phyloP scores from a whole-genome alignment of 1,284 basidiomycete genomes.

The Irpex sp. region DNA sequence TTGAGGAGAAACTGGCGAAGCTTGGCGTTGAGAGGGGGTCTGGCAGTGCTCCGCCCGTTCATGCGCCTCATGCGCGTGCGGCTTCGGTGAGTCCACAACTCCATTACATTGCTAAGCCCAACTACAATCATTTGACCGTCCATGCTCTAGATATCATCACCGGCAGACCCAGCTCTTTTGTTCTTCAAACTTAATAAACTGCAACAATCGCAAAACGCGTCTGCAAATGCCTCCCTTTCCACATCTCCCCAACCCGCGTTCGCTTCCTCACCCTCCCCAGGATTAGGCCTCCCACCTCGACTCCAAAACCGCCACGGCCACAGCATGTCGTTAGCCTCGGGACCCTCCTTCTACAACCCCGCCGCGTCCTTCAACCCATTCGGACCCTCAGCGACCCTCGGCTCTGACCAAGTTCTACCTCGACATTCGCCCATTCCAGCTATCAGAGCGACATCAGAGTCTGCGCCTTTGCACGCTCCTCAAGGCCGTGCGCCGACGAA shows the following conservation, averaged over 20 bases:
- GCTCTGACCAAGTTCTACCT: constrained; percentile 42
- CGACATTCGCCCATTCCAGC: constrained; percentile 18
- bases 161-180: constrained; percentile 75
- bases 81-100: constrained; percentile 57
- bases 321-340: constrained; percentile 65
- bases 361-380: constrained; percentile 56
- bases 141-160: constrained; percentile 68
- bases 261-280: constrained; percentile 51
- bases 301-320: constrained; percentile 61
- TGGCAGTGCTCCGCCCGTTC: constrained; percentile 53
- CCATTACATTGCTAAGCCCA: background rate
- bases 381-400: constrained; percentile 48
- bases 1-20: constrained; percentile 76
- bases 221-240: constrained; percentile 49
- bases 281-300: constrained; percentile 36
- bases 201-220: constrained; percentile 63
- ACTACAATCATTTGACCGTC: background rate
- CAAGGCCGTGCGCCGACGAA: constrained; percentile 56
- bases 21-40: constrained; percentile 71
- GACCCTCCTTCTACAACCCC: constrained; percentile 41
- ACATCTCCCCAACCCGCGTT: constrained; percentile 61
- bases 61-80: constrained; percentile 71
- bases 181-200: constrained; percentile 80
- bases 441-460: constrained; percentile 5
- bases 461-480: constrained; percentile 46